These are phyloP conservation scores for Pythium rhizo-oryzae DNA, from an alignment of 352 stramenopile genomes.

Conservation along the genomic window DNA sequence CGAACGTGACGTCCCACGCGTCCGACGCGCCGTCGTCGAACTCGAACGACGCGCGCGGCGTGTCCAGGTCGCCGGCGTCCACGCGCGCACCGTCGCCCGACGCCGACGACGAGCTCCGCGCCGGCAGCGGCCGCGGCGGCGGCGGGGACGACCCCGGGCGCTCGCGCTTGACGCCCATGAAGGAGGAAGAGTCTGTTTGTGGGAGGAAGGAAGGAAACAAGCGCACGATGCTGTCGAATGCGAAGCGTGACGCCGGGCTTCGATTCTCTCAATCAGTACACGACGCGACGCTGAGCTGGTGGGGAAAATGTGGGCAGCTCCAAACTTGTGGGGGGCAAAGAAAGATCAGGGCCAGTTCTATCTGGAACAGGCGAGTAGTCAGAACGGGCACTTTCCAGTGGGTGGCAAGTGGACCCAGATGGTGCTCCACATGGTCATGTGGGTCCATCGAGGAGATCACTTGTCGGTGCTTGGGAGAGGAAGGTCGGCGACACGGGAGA, in stretches of 20 bases:
- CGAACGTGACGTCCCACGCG: not conserved
- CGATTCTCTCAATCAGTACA: not conserved
- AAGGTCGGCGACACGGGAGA: too few species aligned
- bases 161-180: constrained; percentile 25
- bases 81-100: constrained; percentile 12
- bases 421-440: constrained; percentile 4
- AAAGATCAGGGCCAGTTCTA: not conserved
- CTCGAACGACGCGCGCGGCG: not conserved
- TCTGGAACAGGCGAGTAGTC: constrained; percentile 2
- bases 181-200: too few species aligned
- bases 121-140: too few species aligned
- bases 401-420: constrained; percentile 1
- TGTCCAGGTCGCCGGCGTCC: not conserved
- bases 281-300: not conserved
- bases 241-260: not conserved
- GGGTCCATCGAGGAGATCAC: constrained; percentile 5
- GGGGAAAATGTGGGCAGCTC: too few species aligned
- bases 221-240: not conserved
- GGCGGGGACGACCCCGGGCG: not conserved
- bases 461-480: too few species aligned
- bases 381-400: constrained; percentile 6
- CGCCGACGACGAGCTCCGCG: constrained; percentile 6
- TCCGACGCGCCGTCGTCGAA: not conserved
- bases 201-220: too few species aligned
- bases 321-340: not conserved